Evolutionary conservation across 2,329 filamentous ascomycete species (phyloP).

Genomic region (Plectosphaerella cucumerina): DNA sequence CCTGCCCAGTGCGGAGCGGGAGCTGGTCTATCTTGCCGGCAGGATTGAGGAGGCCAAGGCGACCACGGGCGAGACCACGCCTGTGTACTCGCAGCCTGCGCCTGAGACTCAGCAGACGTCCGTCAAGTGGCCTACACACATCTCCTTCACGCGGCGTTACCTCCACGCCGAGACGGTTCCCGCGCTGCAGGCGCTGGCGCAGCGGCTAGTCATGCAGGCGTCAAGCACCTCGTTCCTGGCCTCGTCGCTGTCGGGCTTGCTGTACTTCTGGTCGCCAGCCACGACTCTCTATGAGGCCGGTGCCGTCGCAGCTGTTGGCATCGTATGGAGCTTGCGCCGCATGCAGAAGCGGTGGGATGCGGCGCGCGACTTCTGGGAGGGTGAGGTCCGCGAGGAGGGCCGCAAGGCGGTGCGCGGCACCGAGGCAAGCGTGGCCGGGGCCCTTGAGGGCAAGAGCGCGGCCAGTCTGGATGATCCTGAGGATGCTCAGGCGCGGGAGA

Average conservation of each 20-base stretch:
- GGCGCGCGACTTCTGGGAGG: slow-evolving; percentile 58
- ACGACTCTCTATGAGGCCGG: slow-evolving; percentile 57
- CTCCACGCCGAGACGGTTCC: slow-evolving; percentile 65
- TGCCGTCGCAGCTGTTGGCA: slow-evolving; percentile 56
- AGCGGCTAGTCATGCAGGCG: slow-evolving; percentile 71
- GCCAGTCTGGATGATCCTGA: slow-evolving; percentile 15
- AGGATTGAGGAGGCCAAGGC: slow-evolving; percentile 54
- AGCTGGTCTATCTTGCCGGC: slow-evolving; percentile 78
- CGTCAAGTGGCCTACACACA: slow-evolving; percentile 67
- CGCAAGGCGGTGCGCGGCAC: slow-evolving; percentile 56
- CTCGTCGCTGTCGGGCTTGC: slow-evolving; percentile 47
- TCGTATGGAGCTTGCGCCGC: slow-evolving; percentile 53
- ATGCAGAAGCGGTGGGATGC: slow-evolving; percentile 62
- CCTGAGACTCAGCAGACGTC: slow-evolving; percentile 8
- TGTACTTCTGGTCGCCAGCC: slow-evolving; percentile 52
- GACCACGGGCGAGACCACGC: slow-evolving; percentile 9
- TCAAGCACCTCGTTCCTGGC: slow-evolving; percentile 66
- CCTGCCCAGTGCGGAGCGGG: slow-evolving; percentile 72
- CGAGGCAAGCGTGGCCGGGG: slow-evolving; percentile 47
- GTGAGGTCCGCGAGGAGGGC: slow-evolving; percentile 63
- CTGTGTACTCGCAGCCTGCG: slow-evolving; percentile 29
- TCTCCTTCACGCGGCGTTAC: slow-evolving; percentile 65
- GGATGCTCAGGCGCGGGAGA: slow-evolving; percentile 29
- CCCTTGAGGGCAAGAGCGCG: slow-evolving; percentile 30
- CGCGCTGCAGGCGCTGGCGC: slow-evolving; percentile 67